Evolutionary conservation across 2,329 filamentous ascomycete species (phyloP).

Genomic region (Aspergillus tubingensis): DNA sequence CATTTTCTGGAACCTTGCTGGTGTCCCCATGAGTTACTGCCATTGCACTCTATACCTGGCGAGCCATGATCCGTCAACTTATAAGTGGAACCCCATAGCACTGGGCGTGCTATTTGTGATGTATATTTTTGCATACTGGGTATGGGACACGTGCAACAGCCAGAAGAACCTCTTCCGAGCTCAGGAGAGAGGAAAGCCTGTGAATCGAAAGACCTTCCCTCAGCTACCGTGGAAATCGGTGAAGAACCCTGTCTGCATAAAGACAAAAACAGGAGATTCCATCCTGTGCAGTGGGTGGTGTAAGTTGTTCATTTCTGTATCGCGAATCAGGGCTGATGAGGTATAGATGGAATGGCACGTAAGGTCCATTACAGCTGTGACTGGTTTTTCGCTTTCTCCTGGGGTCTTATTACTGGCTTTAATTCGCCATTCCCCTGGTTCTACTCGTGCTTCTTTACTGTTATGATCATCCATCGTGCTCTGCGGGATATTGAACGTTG

Average conservation of each 20-base stretch:
- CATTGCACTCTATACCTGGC: conserved; percentile 89
- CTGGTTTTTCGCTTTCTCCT: conserved; percentile 71
- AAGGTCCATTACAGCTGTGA: conserved; percentile 83
- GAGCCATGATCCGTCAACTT: conserved; percentile 73
- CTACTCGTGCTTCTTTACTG: conserved; percentile 75
- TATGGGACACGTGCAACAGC: conserved; percentile 88
- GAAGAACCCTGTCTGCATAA: conserved; percentile 75
- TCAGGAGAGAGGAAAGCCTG: conserved; percentile 67
- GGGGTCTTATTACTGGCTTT: conserved; percentile 79
- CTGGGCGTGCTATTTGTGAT: conserved; percentile 63
- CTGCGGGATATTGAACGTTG: conserved; percentile 73
- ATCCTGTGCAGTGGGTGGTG: conserved; percentile 85
- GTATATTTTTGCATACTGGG: conserved; percentile 84
- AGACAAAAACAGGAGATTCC: conserved; percentile 69
- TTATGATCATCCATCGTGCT: conserved; percentile 78
- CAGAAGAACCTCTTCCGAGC: conserved; percentile 91
- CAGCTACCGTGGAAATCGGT: conserved; percentile 83
- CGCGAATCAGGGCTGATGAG: conserved; percentile 1
- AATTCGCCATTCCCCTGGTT: conserved; percentile 83
- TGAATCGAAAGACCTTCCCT: conserved; percentile 77
- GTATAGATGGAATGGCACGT: conserved; percentile 64
- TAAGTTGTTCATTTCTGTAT: conserved; percentile 38
- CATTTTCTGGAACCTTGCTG: conserved; percentile 95
- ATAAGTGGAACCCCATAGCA: conserved; percentile 70
- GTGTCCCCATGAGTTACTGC: conserved; percentile 87